Conservation (phyloP, 176 grass and related monocot species). For the Triticum timopheevii region DNA sequence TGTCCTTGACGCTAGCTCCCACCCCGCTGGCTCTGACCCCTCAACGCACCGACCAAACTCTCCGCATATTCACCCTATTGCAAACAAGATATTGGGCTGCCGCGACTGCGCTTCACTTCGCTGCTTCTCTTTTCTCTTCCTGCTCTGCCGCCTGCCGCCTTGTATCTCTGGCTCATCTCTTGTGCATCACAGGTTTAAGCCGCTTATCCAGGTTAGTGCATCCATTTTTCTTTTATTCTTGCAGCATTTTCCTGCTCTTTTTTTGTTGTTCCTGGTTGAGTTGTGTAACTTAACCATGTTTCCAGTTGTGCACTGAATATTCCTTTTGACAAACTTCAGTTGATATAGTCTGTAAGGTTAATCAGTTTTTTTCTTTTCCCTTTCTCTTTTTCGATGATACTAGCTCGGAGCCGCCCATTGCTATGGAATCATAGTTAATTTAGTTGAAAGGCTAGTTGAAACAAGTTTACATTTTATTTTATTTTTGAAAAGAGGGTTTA, state of each 20-base stretch:
- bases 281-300: background rate
- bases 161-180: background rate
- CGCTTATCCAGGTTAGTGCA: background rate
- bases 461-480: too few species aligned
- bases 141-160: background rate
- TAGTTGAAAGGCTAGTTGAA: background rate
- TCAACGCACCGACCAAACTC: background rate
- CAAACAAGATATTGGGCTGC: background rate
- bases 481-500: too few species aligned
- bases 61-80: background rate
- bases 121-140: background rate
- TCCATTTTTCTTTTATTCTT: background rate
- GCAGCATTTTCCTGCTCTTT: background rate
- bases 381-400: background rate
- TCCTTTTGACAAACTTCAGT: background rate
- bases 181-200: background rate
- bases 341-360: background rate
- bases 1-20: background rate
- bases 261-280: background rate
- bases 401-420: background rate
- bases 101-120: background rate
- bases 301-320: background rate
- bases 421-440: background rate
- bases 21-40: background rate
- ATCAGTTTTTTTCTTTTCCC: background rate